Conservation (phyloP, 129 eudicot species). For the Sambucus nigra region DNA sequence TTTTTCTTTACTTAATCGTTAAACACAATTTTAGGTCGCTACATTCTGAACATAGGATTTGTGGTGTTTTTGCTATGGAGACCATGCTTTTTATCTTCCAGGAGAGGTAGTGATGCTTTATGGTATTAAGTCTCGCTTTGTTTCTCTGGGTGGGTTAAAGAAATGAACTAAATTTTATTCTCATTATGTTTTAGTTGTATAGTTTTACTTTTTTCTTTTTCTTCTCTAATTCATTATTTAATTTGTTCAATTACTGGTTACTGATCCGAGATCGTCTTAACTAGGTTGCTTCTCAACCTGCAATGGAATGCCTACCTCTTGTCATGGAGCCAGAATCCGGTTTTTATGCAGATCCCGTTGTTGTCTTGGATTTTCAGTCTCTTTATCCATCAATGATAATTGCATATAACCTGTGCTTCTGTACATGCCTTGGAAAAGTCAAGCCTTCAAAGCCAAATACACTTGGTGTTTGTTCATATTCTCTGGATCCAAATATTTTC, state of each 20-base stretch:
- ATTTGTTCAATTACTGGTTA: background rate
- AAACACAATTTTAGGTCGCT: too few relatives aligned
- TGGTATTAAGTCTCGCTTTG: too few relatives aligned
- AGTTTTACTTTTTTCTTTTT: background rate
- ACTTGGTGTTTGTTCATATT: constrained; percentile 80
- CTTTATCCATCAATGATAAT: constrained; percentile 98
- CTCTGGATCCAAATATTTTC: constrained; percentile 47
- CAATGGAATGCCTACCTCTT: constrained; percentile 98
- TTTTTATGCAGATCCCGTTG: constrained; percentile 87
- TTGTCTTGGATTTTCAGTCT: constrained; percentile 92
- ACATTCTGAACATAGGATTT: too few relatives aligned
- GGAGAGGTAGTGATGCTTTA: too few relatives aligned
- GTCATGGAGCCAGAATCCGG: constrained; percentile 99
- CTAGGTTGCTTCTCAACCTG: constrained; percentile 90
- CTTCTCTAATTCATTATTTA: background rate
- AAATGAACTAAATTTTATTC: too few relatives aligned
- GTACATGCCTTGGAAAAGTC: constrained; percentile 85
- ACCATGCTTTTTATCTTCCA: too few relatives aligned
- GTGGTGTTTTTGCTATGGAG: too few relatives aligned
- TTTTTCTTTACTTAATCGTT: too few relatives aligned
- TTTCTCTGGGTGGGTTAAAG: too few relatives aligned
- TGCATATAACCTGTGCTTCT: constrained; percentile 93
- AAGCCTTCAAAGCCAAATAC: constrained; percentile 54
- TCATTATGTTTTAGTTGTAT: too few relatives aligned
- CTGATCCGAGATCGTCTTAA: background rate